A percentile compares a stretch with the other conserved stretches of the same genome.
These are phyloP conservation scores for Astraeus odoratus DNA, from an alignment of 768 basidiomycete species.

Conservation along the genomic window DNA sequence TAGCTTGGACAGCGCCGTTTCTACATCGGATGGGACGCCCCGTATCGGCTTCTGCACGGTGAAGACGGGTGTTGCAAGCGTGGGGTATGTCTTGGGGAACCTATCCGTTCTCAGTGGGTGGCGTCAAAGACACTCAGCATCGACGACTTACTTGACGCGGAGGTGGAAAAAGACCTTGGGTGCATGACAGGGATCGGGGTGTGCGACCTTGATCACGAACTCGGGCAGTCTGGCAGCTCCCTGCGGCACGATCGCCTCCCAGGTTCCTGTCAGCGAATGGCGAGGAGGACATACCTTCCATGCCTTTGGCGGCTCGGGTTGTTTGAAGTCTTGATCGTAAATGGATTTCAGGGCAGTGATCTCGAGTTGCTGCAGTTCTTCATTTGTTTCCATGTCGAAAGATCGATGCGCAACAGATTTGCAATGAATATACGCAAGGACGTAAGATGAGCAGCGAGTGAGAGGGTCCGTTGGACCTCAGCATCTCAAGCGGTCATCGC, in stretches of 20 bases:
- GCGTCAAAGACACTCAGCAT: background rate
- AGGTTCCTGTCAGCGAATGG: slow-evolving; percentile 2
- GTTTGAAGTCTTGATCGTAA: slow-evolving; percentile 70
- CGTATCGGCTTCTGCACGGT: slow-evolving; percentile 56
- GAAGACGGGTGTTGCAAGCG: slow-evolving; percentile 60
- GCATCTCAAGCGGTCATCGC: slow-evolving; percentile 71
- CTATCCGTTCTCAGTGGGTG: slow-evolving; percentile 29
- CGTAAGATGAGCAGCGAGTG: slow-evolving; percentile 45
- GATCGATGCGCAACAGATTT: slow-evolving; percentile 9
- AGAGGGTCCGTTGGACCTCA: slow-evolving; percentile 62
- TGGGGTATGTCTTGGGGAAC: slow-evolving; percentile 80
- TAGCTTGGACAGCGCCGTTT: slow-evolving; percentile 47
- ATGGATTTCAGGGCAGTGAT: slow-evolving; percentile 77
- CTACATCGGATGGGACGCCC: slow-evolving; percentile 52
- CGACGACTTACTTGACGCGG: slow-evolving; percentile 53
- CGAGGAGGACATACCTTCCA: slow-evolving; percentile 62
- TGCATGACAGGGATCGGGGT: slow-evolving; percentile 52
- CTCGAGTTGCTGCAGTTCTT: slow-evolving; percentile 63
- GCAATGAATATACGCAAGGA: slow-evolving; percentile 18
- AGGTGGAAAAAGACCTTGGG: slow-evolving; percentile 59
- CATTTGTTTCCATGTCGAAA: slow-evolving; percentile 58
- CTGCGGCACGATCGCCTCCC: slow-evolving; percentile 28
- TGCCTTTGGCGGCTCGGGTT: slow-evolving; percentile 67
- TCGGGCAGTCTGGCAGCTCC: slow-evolving; percentile 64
- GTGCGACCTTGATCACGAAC: slow-evolving; percentile 66